phyloP scores from a whole-genome alignment of 2,329 filamentous ascomycete genomes.

The Paraphaeosphaeria sporulosa region DNA sequence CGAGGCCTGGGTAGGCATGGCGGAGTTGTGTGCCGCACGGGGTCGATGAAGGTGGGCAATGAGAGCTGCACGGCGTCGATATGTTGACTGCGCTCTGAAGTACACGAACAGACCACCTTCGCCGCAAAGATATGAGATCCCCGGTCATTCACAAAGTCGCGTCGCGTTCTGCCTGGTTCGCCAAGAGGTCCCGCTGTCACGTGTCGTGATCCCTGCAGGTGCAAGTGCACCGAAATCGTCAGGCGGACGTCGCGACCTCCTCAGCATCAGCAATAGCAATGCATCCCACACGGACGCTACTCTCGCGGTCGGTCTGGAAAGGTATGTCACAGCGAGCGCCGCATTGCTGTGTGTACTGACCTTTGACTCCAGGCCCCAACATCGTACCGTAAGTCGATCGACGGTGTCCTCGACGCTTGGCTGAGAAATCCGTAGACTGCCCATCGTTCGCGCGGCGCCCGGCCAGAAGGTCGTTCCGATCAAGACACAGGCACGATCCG shows the following conservation, averaged over 20 bases:
- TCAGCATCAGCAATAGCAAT: conserved; percentile 65
- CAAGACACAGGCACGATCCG: conserved; percentile 83
- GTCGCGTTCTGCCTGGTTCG: conserved; percentile 11
- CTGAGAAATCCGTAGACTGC: conserved; percentile 58
- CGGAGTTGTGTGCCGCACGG: not conserved
- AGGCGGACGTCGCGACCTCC: conserved; percentile 37
- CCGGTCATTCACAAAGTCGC: conserved; percentile 6
- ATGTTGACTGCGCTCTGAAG: not conserved
- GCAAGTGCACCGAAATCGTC: conserved; percentile 13
- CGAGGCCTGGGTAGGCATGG: conserved; percentile 36
- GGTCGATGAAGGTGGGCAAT: not conserved
- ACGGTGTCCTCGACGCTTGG: conserved; percentile 18
- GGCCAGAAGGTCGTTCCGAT: conserved; percentile 75
- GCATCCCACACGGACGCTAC: conserved; percentile 70
- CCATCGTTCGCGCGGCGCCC: conserved; percentile 66
- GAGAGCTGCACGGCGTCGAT: not conserved
- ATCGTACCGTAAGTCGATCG: conserved; percentile 69
- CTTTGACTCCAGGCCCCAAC: conserved; percentile 64
- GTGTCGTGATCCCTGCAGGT: conserved; percentile 16
- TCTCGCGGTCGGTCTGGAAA: conserved; percentile 86
- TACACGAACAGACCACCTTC: not conserved
- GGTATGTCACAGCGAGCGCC: conserved; percentile 58
- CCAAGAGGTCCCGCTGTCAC: conserved; percentile 22
- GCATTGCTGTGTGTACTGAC: conserved; percentile 31
- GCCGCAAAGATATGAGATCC: not conserved